These are phyloP conservation scores for Coemansia sp. DNA, from an alignment of 192 early-diverging fungal species.

Conservation along the genomic window DNA sequence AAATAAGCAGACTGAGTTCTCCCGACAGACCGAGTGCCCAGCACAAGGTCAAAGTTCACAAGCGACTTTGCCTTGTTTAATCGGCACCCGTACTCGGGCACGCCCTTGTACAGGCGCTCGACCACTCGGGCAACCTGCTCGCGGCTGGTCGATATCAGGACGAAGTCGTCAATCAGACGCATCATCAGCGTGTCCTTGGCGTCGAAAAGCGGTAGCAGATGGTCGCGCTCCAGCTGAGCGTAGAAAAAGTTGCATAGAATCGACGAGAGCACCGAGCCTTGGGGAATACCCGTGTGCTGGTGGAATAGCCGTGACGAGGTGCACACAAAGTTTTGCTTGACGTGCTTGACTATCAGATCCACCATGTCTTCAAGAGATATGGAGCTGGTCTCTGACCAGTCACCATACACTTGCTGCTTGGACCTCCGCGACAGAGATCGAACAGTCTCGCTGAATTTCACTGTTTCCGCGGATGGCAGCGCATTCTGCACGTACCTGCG, in stretches of 20 bases:
- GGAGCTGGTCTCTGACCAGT: constrained; percentile 60
- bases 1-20: constrained; percentile 17
- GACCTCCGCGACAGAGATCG: constrained; percentile 43
- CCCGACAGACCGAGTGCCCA: constrained; percentile 29
- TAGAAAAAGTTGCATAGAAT: constrained; percentile 88
- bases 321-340: constrained; percentile 64
- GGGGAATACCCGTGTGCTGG: constrained; percentile 81
- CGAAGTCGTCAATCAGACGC: constrained; percentile 81
- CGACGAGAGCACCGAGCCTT: constrained; percentile 84
- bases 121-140: constrained; percentile 55
- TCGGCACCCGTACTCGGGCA: constrained; percentile 68
- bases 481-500: constrained; percentile 23
- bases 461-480: constrained; percentile 32
- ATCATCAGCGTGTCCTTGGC: constrained; percentile 58
- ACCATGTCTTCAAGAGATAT: constrained; percentile 52
- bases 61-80: constrained; percentile 77
- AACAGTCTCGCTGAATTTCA: constrained; percentile 50
- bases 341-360: constrained; percentile 57
- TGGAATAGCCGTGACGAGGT: constrained; percentile 59
- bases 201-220: constrained; percentile 46
- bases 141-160: constrained; percentile 63
- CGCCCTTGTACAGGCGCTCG: constrained; percentile 55
- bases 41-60: constrained; percentile 62
- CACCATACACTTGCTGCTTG: constrained; percentile 64
- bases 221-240: constrained; percentile 63